These are phyloP conservation scores for Malassezia restricta DNA, from an alignment of 1,284 basidiomycete genomes.

Conservation along the genomic window DNA sequence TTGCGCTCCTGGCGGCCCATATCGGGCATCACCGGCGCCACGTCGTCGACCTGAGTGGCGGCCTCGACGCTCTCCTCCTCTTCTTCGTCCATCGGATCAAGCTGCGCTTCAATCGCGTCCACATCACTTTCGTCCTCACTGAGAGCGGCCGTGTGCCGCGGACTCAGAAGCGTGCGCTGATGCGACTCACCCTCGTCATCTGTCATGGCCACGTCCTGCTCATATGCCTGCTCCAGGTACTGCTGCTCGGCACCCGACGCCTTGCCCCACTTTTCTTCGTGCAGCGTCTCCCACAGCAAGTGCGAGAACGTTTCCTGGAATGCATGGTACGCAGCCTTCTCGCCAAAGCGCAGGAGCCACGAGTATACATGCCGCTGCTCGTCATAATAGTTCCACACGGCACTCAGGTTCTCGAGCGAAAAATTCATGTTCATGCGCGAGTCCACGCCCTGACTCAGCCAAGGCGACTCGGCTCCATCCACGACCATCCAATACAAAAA, in stretches of 20 bases:
- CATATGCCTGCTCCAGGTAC: constrained; percentile 54
- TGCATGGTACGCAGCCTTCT: constrained; percentile 54
- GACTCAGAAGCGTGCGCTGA: constrained; percentile 7
- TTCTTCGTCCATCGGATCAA: constrained; percentile 20
- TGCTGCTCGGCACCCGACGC: constrained; percentile 53
- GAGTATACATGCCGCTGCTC: constrained; percentile 57
- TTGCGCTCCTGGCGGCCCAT: constrained; percentile 50
- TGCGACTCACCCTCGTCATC: constrained; percentile 16
- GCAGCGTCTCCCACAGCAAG: constrained; percentile 69
- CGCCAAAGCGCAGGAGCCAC: constrained; percentile 68
- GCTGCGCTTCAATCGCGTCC: constrained; percentile 19
- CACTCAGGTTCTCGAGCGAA: constrained; percentile 50
- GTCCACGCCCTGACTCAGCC: constrained; percentile 62
- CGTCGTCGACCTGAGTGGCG: constrained; percentile 22
- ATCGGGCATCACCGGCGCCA: constrained; percentile 22
- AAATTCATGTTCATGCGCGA: constrained; percentile 45
- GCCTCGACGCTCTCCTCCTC: constrained; percentile 51
- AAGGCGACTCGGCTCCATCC: constrained; percentile 49
- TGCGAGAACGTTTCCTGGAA: constrained; percentile 62
- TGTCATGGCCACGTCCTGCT: constrained; percentile 70
- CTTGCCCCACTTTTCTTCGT: constrained; percentile 65
- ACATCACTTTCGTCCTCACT: constrained; percentile 23
- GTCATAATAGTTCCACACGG: constrained; percentile 68
- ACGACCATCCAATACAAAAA: constrained; percentile 55
- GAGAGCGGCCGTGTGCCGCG: constrained; percentile 11